These are phyloP conservation scores for Narthecium ossifragum DNA, from an alignment of 106 monocot genomes.

Conservation along the genomic window DNA sequence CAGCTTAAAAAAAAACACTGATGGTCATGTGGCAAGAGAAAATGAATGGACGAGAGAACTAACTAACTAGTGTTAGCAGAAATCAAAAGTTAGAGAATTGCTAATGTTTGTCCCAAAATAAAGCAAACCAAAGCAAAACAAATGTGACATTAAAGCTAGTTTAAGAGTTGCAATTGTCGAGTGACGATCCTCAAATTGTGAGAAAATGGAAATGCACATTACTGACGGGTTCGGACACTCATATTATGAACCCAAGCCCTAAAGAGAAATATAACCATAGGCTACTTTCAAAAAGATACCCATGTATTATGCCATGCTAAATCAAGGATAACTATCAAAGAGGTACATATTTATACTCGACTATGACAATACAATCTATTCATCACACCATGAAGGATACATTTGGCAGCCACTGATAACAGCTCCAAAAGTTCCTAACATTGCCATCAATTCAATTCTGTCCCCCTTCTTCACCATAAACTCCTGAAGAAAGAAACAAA, in stretches of 20 bases:
- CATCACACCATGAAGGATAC: constrained; percentile 57
- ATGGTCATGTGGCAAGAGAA: too few relatives aligned
- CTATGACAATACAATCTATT: neutral
- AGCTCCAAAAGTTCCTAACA: constrained; percentile 79
- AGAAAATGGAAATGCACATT: neutral
- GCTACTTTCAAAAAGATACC: neutral
- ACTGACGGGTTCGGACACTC: neutral
- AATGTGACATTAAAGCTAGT: too few relatives aligned
- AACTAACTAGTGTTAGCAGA: too few relatives aligned
- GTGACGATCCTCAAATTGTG: too few relatives aligned
- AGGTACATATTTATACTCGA: neutral
- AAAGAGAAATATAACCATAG: neutral
- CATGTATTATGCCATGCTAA: too few relatives aligned
- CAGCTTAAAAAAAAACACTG: too few relatives aligned
- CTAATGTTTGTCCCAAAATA: too few relatives aligned
- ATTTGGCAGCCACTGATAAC: constrained; percentile 76
- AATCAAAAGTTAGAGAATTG: too few relatives aligned
- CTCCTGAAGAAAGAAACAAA: constrained; percentile 37
- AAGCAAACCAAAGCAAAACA: too few relatives aligned
- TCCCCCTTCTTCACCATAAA: constrained; percentile 72
- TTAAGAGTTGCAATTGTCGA: too few relatives aligned
- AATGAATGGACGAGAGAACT: too few relatives aligned
- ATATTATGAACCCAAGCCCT: neutral
- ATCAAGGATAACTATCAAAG: neutral
- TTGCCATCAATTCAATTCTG: constrained; percentile 81